Base-by-base conservation (phyloP, 371 early-diverging fungal species). In the Rhizomucor miehei region DNA sequence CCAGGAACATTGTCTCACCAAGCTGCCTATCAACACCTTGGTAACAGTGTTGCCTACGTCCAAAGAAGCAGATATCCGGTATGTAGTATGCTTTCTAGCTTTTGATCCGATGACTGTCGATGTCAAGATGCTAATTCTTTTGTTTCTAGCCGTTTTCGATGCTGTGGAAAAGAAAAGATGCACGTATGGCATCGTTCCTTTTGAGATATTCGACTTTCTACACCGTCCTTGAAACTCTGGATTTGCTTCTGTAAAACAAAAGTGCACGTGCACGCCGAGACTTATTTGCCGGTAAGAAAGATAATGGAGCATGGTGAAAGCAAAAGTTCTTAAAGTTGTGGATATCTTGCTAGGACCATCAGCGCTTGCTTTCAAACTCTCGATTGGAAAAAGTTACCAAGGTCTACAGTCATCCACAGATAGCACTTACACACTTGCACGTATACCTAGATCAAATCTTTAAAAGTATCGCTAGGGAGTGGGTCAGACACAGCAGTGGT, bases 151-250 rank as follows among this genome's bases (percentile, higher is more conserved):
- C 52, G 90, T 97, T 0, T 89, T 95, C 62, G 79, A 77, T 14
- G 89, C 91, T 4, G 90, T 92, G 2, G 91, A 88, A 61, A 81
- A 81, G 9, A 89, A 89, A 16, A 81, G 79, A 37, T 76, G 85
- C 6, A 89, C 90, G 16, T 94, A 94, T 61, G 96, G 94, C n/a
- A 73, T 95, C 40, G 88, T 97, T 0, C 98, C 98, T 11, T 91
- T 94, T 66, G 98, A 97, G 65, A 97, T n/a, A 97, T 69, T 94
- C 94, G 11, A 89, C 89, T 8, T 87, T 84, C 63, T 96, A 96
- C 24, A 80, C 85, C 3, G 96, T 97, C 1, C 82, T 85, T 8
- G 85, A 89, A 48, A 89, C 96, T 0, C 66, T 97, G 24, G 94
- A 97, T 62, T n/a, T 66, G 79, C 48, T 89, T 91, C 54, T 75